Evolutionary conservation across 768 basidiomycete genomes (phyloP), one percentile per base, ranked within the genome.

Genomic region (Lepiota brunneoincarnata): DNA sequence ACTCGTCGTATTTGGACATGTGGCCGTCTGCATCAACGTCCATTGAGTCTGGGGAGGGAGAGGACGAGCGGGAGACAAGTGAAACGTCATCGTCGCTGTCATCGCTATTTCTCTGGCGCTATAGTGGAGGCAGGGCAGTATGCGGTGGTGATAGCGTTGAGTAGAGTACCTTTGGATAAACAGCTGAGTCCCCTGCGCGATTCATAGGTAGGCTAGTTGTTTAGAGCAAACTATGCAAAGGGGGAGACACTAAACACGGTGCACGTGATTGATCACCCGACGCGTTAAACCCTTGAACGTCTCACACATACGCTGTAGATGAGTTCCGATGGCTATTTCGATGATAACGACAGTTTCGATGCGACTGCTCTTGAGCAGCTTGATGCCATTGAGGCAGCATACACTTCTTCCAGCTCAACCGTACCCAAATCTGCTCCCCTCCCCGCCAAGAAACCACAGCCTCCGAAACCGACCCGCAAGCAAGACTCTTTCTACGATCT

Each of bases 291-390:
- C 34, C 26, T 48, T 50, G 34, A 12, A n/a, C 11, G 4, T 55
- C 54, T 21, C 39, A 24, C 9, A 34, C 26, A 14, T 15, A 3
- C 34, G 31, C 42, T 37, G 11, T 43, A 41, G 57, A 89, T 91
- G 88, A 87, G 83, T 73, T 89, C 87, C 34, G 89, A 89, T 71
- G 84, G 77, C 38, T 89, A 84, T 63, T 91, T 87, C 64, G 80
- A 81, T 57, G 63, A 58, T n/a, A 83, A 83, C 57, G 85, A 86
- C 26, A 78, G 74, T 47, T 63, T 87, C 36, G 79, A 90, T 67
- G 78, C 78, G 40, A 79, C 76, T 34, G 76, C 80, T 2, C 62
- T 90, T 6, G 69, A 77, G 35, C 76, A 87, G 62, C 75, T 92
- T 20, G 85, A 89, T 62, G 77, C 81, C 17, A 84, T 93, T 41